phyloP scores from a whole-genome alignment of 495 filamentous ascomycete species.

The Hypoxylon fuscum region DNA sequence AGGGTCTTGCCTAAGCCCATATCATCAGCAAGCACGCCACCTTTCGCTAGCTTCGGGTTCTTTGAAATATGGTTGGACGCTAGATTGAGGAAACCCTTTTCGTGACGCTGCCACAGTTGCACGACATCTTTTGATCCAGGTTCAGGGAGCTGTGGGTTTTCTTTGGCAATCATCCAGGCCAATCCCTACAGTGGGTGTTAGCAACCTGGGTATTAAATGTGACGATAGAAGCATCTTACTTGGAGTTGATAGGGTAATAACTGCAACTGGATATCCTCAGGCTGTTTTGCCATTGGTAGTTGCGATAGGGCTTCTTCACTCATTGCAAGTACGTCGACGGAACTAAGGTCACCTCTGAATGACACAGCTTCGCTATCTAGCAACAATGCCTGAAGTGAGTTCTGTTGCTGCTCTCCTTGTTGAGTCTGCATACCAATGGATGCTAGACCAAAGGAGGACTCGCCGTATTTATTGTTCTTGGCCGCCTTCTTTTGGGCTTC shows the following conservation, averaged over 20 bases:
- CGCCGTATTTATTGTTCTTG: slow-evolving; percentile 46
- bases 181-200: slow-evolving; percentile 67
- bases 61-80: slow-evolving; percentile 76
- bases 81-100: slow-evolving; percentile 72
- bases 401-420: slow-evolving; percentile 44
- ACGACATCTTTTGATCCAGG: slow-evolving; percentile 70
- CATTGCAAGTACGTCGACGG: slow-evolving; percentile 73
- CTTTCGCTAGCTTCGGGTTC: slow-evolving; percentile 72
- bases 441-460: slow-evolving; percentile 45
- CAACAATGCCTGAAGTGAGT: slow-evolving; percentile 69
- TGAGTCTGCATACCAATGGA: slow-evolving; percentile 17
- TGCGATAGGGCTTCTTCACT: slow-evolving; percentile 74
- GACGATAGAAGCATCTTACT: slow-evolving; percentile 28
- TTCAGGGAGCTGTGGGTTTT: slow-evolving; percentile 72
- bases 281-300: slow-evolving; percentile 78
- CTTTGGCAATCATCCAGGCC: slow-evolving; percentile 82
- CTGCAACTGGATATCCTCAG: slow-evolving; percentile 66
- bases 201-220: neutral
- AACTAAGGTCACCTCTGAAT: slow-evolving; percentile 66
- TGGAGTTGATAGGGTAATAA: slow-evolving; percentile 85
- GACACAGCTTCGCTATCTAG: slow-evolving; percentile 70
- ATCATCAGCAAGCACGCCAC: slow-evolving; percentile 90
- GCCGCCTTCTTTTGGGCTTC: slow-evolving; percentile 51
- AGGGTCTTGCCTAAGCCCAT: slow-evolving; percentile 97
- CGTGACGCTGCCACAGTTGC: slow-evolving; percentile 85